These are phyloP conservation scores for Novymonas esmeraldas DNA, from an alignment of 208 protist species.

Conservation along the genomic window DNA sequence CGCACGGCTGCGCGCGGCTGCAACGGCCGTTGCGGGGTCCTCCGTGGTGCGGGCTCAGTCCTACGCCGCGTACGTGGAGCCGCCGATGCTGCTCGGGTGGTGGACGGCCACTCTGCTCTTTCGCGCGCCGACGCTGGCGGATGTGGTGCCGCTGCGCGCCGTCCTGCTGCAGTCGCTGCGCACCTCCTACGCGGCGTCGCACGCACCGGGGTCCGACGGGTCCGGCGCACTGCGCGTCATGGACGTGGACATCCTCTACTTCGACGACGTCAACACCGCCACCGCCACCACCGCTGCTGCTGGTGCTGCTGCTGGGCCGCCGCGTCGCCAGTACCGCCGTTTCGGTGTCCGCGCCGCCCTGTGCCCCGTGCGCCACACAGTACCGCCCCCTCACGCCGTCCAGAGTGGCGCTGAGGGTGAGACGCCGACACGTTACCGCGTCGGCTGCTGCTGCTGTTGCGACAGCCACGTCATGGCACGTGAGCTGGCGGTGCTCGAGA, in stretches of 20 bases:
- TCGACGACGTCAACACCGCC: slow-evolving; percentile 33
- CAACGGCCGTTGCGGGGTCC: not conserved
- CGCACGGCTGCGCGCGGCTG: not conserved
- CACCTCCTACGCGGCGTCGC: not conserved
- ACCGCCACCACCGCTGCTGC: not conserved
- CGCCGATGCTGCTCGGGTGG: slow-evolving; percentile 48
- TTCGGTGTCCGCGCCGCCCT: slow-evolving; percentile 51
- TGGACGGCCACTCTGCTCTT: slow-evolving; percentile 68
- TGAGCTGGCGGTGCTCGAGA: slow-evolving; percentile 5
- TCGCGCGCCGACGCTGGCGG: slow-evolving; percentile 53
- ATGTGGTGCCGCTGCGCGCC: slow-evolving; percentile 44
- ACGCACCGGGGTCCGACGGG: not conserved
- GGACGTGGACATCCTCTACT: slow-evolving; percentile 62
- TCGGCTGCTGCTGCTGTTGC: no score
- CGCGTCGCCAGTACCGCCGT: slow-evolving; percentile 39
- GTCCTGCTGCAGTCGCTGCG: slow-evolving; percentile 24
- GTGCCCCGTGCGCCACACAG: not conserved
- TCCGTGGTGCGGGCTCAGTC: no score
- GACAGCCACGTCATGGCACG: slow-evolving; percentile 5
- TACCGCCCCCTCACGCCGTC: not conserved
- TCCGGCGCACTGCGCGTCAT: slow-evolving; percentile 8
- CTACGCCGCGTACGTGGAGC: slow-evolving; percentile 51
- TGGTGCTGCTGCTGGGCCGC: no score
- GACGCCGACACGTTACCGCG: no score
- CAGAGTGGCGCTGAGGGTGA: no score